Evolutionary conservation across 1,284 basidiomycete genomes (phyloP).

Genomic region (Sporisorium exsertum): DNA sequence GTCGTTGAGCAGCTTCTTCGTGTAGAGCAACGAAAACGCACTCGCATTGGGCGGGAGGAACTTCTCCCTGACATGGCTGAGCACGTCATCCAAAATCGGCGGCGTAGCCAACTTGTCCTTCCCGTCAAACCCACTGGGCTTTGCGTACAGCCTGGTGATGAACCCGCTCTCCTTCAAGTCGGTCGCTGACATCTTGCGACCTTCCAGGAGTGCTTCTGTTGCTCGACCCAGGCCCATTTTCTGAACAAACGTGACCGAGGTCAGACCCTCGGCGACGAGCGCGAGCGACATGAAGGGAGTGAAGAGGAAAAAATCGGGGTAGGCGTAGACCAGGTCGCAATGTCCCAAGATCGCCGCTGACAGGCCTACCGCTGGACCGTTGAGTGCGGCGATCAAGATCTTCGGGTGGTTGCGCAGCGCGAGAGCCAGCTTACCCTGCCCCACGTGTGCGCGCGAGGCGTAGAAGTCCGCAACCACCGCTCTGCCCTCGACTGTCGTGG

Average conservation of each 20-base stretch:
- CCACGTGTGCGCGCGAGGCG: constrained; percentile 7
- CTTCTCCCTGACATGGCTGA: constrained; percentile 32
- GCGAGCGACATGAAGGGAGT: constrained; percentile 55
- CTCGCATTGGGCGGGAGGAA: constrained; percentile 46
- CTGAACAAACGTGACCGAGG: constrained; percentile 46
- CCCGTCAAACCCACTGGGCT: constrained; percentile 23
- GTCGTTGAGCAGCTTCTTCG: constrained; percentile 50
- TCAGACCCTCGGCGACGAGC: constrained; percentile 50
- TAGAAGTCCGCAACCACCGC: constrained; percentile 29
- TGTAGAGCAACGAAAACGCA: constrained; percentile 51
- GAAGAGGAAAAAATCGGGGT: constrained; percentile 56
- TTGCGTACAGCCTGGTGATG: constrained; percentile 46
- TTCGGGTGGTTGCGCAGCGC: constrained; percentile 43
- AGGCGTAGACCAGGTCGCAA: constrained; percentile 55
- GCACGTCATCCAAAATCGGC: constrained; percentile 45
- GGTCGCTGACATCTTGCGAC: constrained; percentile 39
- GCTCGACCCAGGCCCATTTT: constrained; percentile 54
- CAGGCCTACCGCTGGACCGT: constrained; percentile 57
- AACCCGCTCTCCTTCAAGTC: constrained; percentile 52
- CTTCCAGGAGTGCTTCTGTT: constrained; percentile 52
- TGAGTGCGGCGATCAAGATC: constrained; percentile 55
- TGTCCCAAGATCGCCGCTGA: constrained; percentile 48
- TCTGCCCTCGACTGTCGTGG: constrained; percentile 19
- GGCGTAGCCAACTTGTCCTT: constrained; percentile 35
- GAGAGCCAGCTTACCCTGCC: constrained; percentile 34